Conservation (phyloP, 2,329 filamentous ascomycete genomes). For the Cercospora sp. region DNA sequence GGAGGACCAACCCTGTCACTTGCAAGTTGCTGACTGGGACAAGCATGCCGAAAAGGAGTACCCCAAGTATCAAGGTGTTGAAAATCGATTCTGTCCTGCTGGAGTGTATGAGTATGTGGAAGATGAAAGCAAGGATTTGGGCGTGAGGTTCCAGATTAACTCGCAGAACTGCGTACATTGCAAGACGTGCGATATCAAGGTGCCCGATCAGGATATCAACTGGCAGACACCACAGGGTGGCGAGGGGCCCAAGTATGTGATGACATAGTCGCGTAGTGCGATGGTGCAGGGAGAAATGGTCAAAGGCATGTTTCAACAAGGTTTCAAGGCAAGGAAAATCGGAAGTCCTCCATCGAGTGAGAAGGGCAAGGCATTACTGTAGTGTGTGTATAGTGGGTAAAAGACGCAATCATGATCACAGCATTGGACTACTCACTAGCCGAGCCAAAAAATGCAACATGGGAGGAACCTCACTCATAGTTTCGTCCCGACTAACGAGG, state of each 20-base stretch:
- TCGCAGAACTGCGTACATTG: conserved; percentile 98
- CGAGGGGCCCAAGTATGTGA: conserved; percentile 67
- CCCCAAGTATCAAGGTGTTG: conserved; percentile 85
- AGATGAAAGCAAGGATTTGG: conserved; percentile 79
- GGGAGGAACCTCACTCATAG: too few species aligned
- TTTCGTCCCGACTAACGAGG: too few species aligned
- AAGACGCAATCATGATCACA: not conserved
- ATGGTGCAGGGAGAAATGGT: not conserved
- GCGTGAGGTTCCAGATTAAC: conserved; percentile 96
- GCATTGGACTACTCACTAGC: too few species aligned
- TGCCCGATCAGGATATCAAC: conserved; percentile 93
- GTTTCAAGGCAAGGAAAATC: not conserved
- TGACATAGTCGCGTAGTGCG: conserved; percentile 46
- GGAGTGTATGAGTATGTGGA: conserved; percentile 98
- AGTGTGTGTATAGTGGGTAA: not conserved
- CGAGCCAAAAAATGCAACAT: too few species aligned
- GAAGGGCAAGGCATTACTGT: not conserved
- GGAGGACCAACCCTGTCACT: conserved; percentile 94
- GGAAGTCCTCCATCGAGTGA: not conserved
- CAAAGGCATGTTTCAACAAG: not conserved
- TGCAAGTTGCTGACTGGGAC: conserved; percentile 95
- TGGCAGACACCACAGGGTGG: conserved; percentile 87
- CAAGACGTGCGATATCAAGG: conserved; percentile 99
- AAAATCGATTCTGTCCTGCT: conserved; percentile 95
- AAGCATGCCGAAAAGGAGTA: conserved; percentile 79